phyloP scores from a whole-genome alignment of 495 filamentous ascomycete species.

The Stereocaulon alpinum region DNA sequence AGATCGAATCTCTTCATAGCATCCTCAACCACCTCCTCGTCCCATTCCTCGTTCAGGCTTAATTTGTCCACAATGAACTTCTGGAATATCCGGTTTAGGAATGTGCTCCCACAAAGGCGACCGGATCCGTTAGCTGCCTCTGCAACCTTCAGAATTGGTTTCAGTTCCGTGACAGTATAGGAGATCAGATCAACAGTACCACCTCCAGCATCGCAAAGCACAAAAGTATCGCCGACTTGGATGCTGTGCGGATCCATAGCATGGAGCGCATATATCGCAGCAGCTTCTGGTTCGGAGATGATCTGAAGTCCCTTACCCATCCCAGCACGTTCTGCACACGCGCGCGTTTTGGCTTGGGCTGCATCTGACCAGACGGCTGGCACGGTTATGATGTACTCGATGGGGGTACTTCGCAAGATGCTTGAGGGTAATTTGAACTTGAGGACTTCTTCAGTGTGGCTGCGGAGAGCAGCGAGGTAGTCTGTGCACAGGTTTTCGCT shows the following conservation, averaged over 20 bases:
- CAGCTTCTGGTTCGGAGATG: slow-evolving; percentile 68
- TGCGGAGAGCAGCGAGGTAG: slow-evolving; percentile 43
- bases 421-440: slow-evolving; percentile 46
- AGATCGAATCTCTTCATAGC: slow-evolving; percentile 24
- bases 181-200: slow-evolving; percentile 65
- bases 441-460: slow-evolving; percentile 25
- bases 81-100: slow-evolving; percentile 64
- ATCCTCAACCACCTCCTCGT: slow-evolving; percentile 52
- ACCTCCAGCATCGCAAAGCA: slow-evolving; percentile 68
- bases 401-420: slow-evolving; percentile 50
- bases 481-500: slow-evolving; percentile 58
- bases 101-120: slow-evolving; percentile 59
- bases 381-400: slow-evolving; percentile 55
- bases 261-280: slow-evolving; percentile 64
- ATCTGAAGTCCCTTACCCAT: slow-evolving; percentile 57
- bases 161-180: slow-evolving; percentile 31
- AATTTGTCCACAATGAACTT: slow-evolving; percentile 52
- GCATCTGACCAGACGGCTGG: slow-evolving; percentile 62
- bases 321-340: slow-evolving; percentile 57
- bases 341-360: slow-evolving; percentile 57
- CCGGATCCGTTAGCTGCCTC: slow-evolving; percentile 64
- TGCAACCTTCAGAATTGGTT: slow-evolving; percentile 41
- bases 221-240: slow-evolving; percentile 59
- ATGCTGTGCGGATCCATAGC: slow-evolving; percentile 56
- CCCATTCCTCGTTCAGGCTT: slow-evolving; percentile 47